phyloP scores from a whole-genome alignment of 441 rosid genomes.

The Pelargonium citronellum region DNA sequence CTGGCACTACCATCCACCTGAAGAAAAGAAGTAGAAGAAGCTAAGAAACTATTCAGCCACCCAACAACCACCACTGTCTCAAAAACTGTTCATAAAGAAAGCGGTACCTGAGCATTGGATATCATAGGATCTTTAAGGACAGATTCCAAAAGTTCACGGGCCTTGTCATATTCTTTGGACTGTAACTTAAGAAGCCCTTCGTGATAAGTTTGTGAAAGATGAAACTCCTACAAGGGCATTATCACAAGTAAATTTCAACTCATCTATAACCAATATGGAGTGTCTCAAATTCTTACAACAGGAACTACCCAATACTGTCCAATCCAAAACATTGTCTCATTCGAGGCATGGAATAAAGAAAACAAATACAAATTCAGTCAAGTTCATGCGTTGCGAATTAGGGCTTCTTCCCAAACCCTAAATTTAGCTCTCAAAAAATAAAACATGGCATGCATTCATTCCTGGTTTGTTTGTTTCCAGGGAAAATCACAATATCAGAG shows the following conservation, averaged over 20 bases:
- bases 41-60: conserved; percentile 9
- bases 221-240: conserved; percentile 60
- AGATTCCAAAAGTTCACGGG: conserved; percentile 68
- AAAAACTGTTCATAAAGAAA: not conserved
- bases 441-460: not conserved
- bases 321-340: too few relatives aligned
- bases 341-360: too few relatives aligned
- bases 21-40: conserved; percentile 13
- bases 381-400: conserved; percentile 11
- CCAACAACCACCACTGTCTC: not conserved
- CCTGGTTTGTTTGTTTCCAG: conserved; percentile 2
- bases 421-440: not conserved
- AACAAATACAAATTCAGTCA: not conserved
- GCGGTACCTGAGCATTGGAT: conserved; percentile 58
- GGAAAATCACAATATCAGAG: not conserved
- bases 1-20: conserved; percentile 63
- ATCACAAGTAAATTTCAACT: not conserved
- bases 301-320: not conserved
- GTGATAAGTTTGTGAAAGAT: conserved; percentile 81
- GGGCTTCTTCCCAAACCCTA: conserved; percentile 1
- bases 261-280: not conserved
- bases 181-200: conserved; percentile 89
- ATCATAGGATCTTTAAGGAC: conserved; percentile 81
- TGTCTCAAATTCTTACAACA: not conserved
- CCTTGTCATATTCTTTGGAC: conserved; percentile 76